Evolutionary conservation across 306 rosid genomes (phyloP).

Genomic region (Trichosanthes truncata): DNA sequence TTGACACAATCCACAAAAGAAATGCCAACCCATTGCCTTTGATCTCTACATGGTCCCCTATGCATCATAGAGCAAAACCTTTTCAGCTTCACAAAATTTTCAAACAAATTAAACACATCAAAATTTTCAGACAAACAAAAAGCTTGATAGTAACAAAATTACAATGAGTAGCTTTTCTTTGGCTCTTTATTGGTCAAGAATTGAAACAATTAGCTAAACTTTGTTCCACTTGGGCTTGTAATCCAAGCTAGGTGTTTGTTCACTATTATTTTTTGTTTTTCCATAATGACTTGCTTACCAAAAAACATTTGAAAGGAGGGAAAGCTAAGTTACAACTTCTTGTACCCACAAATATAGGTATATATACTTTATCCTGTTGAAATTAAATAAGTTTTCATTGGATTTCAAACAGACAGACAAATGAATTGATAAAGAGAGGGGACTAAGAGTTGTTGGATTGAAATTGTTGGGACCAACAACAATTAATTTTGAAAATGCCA

Average conservation of each 20-base stretch:
- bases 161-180: not conserved
- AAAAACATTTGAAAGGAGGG: not conserved
- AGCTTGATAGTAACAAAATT: not conserved
- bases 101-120: slow-evolving; percentile 1
- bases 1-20: not conserved
- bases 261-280: not conserved
- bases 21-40: slow-evolving; percentile 3
- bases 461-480: not conserved
- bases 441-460: not conserved
- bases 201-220: not conserved
- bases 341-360: not conserved
- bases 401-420: not conserved
- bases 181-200: not conserved
- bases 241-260: not conserved
- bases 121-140: not conserved
- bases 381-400: not conserved
- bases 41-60: slow-evolving; percentile 1
- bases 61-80: not conserved
- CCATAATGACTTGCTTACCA: not conserved
- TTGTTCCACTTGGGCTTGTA: not conserved
- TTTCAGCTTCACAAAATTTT: not conserved
- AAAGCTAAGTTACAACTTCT: not conserved
- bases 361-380: not conserved
- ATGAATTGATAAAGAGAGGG: not conserved
- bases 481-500: not conserved